phyloP scores from a whole-genome alignment of 768 basidiomycete genomes.

The Termitomyces sp. region DNA sequence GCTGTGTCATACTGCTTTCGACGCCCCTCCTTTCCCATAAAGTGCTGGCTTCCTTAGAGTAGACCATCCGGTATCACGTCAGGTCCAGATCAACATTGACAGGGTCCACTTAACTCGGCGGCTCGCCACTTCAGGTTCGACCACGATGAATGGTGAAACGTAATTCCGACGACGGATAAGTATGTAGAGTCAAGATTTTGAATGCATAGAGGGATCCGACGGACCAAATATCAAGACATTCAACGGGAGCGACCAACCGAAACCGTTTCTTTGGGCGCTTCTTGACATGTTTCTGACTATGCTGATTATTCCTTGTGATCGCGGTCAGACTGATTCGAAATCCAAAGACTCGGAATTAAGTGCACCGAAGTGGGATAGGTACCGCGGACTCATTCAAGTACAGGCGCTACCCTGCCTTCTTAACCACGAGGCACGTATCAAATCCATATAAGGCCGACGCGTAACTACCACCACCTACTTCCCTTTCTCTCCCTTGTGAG shows the following conservation, averaged over 20 bases:
- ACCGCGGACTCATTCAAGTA: constrained; percentile 23
- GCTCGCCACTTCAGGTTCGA: constrained; percentile 19
- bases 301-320: constrained; percentile 11
- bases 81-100: constrained; percentile 10
- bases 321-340: constrained; percentile 9
- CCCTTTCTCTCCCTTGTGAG: constrained; percentile 26
- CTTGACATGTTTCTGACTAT: constrained; percentile 8
- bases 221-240: constrained; percentile 2
- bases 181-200: not conserved
- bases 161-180: constrained; percentile 17
- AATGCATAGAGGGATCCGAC: not conserved
- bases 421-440: constrained; percentile 38
- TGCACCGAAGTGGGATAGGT: constrained; percentile 14
- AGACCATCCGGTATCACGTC: constrained; percentile 2
- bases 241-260: constrained; percentile 5
- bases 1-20: not conserved
- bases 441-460: constrained; percentile 41
- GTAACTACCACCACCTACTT: constrained; percentile 31
- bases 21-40: not conserved
- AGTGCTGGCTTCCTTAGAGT: not conserved
- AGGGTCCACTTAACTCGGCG: constrained; percentile 12
- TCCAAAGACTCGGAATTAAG: constrained; percentile 10
- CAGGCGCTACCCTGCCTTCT: constrained; percentile 33
- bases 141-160: constrained; percentile 15
- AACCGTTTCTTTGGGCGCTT: constrained; percentile 2